phyloP scores from a whole-genome alignment of 371 early-diverging fungal genomes.

The Mucor irregularis region DNA sequence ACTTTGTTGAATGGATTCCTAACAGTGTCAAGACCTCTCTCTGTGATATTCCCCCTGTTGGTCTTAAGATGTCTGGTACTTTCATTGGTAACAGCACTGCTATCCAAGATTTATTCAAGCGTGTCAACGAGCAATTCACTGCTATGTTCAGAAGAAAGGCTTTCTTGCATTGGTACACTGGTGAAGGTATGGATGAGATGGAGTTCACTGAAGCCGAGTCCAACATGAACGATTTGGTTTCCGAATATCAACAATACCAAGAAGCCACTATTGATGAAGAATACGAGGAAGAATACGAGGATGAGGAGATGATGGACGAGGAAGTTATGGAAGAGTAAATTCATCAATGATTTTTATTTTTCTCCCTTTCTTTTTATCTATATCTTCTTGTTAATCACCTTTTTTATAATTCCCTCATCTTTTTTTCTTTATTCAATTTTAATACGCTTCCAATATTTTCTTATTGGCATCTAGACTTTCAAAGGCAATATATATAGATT shows the following conservation, averaged over 20 bases:
- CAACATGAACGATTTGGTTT: constrained; percentile 95
- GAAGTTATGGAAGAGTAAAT: constrained; percentile 38
- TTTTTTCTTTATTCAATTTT: no score
- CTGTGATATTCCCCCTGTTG: constrained; percentile 97
- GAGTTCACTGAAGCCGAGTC: constrained; percentile 93
- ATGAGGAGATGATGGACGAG: constrained; percentile 43
- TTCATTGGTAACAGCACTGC: constrained; percentile 99
- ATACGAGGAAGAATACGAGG: constrained; percentile 27
- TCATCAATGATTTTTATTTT: neutral
- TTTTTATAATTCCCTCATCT: no score
- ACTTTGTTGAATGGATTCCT: constrained; percentile 99
- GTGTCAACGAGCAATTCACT: constrained; percentile 96
- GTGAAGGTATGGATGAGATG: constrained; percentile 98
- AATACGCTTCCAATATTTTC: no score
- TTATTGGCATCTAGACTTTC: no score
- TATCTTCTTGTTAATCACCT: no score
- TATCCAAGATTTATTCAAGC: constrained; percentile 98
- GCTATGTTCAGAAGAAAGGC: constrained; percentile 97
- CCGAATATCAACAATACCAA: constrained; percentile 98
- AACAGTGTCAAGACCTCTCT: constrained; percentile 99
- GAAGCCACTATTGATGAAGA: constrained; percentile 81
- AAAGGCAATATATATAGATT: no score
- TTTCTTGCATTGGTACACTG: constrained; percentile 98
- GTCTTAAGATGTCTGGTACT: constrained; percentile 96
- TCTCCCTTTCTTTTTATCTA: neutral